Conservation (phyloP, 208 protist species). For the Acanthamoeba lenticulata region DNA sequence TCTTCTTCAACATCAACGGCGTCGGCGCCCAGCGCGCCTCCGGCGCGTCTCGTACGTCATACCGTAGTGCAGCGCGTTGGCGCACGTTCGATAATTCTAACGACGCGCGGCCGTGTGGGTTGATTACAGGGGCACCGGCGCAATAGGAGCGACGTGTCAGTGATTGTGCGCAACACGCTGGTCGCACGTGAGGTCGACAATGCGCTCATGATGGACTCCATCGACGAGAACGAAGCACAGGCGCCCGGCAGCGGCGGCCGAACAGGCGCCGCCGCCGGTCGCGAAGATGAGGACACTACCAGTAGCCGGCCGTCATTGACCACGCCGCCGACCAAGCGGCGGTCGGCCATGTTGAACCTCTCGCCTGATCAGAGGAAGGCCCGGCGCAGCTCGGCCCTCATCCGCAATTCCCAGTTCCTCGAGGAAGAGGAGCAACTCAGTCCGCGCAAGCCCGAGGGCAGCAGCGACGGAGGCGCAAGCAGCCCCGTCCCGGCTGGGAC, state of each 20-base stretch:
- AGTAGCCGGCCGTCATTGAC: background rate
- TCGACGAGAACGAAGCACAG: background rate
- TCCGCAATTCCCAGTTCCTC: background rate
- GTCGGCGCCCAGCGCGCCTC: too few species aligned
- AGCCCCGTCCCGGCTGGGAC: too few species aligned
- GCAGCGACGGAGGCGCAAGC: background rate
- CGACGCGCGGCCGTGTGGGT: background rate
- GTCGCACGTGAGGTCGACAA: background rate
- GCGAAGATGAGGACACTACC: background rate
- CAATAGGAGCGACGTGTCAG: constrained; percentile 11
- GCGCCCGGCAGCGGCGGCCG: background rate
- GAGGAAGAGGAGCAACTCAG: background rate
- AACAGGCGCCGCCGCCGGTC: background rate
- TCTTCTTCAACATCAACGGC: too few species aligned
- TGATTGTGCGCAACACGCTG: background rate
- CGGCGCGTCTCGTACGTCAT: background rate
- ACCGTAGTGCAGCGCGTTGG: background rate
- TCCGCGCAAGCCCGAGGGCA: background rate
- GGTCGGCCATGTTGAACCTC: background rate
- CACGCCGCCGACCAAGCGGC: background rate
- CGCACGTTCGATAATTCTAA: background rate
- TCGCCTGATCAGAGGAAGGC: background rate
- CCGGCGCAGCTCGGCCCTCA: background rate
- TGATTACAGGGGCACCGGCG: background rate
- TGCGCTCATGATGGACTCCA: background rate